Evolutionary conservation across 1,139 yeast species (phyloP), one percentile per base, ranked within the genome.

Genomic region (Debaryomyces subglobosus): DNA sequence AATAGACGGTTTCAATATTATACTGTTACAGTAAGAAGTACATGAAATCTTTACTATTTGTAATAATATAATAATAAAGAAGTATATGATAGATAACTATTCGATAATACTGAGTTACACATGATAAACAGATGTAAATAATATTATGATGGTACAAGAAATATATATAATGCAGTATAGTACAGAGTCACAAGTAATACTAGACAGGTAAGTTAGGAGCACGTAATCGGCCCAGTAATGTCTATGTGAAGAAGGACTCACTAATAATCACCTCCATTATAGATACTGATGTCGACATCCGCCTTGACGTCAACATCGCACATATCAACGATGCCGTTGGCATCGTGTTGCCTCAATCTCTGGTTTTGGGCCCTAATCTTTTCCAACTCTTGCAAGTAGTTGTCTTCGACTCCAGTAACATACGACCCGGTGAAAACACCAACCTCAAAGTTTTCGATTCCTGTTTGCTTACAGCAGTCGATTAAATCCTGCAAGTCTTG

Each of bases 381-480:
- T 67, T 92, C 98, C 56, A 94, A 79, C 63, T 89, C 94, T 59
- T 82, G 84, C 50, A 94, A 69, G 67, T 94, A 92, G 47, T 82
- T 81, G 61, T 88, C 86, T 66, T 90, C 97, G 41, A 86, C 87
- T 47, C 98, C 98, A 15, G 99, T 94, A 53, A 94, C 84, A 67
- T 94, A 94, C 55, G 84, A 71, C 46, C 99, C 99, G 15, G 96
- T 94, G 68, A 94, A 94, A n/a, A 94, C 99, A 65, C 99, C 99
- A 46, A 89, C 94, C 71, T 94, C 99, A 62, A 91, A 94, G 27
- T 79, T 75, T 34, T 75, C 69, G 51, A 87, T 74, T n/a, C 58
- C 63, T 24, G 79, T 79, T n/a, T 76, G 71, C 54, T 71, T 69
- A 69, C 97, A 92, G 61, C 97, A 90, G 35, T 79, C 89, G 38